Evolutionary conservation across 169 alveolate genomes (phyloP), one percentile per base, ranked within the genome.

Genomic region (Plasmodium gonderi): DNA sequence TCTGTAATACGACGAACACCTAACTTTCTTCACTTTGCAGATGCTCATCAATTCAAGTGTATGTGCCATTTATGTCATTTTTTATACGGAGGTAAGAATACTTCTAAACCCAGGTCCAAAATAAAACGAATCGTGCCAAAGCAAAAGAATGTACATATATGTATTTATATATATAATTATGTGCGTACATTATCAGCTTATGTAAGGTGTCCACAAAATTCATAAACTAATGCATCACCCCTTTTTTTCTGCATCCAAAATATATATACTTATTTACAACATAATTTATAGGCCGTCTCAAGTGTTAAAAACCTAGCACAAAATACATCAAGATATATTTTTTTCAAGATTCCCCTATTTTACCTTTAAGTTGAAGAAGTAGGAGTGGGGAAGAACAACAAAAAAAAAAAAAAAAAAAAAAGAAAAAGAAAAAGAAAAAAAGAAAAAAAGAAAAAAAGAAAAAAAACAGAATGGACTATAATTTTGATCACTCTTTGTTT

Each of bases 261-360:
- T 23, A 8, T 20, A 23, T 23, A 11, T 23, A 29, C 72, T 36
- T 36, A 4, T 60, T 60, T 6, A 36, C 40, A 60, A 60, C 38
- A 60, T 14, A 60, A 36, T 17, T 75, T 40, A 29, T 12, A 75
- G 81, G 36, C 64, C 40, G 45, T 23, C 68, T n/a, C 51, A 26
- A 75, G 29, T 40, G 64, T 75, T 75, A 75, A 75, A 75, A 23
- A 75, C 51, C 9, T 75, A 8, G 65, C 26, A 31, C 42, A 38
- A 49, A 40, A 75, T 31, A 45, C 81, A 11, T 75, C 68, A 23
- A 31, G 81, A 42, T 40, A 75, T 31, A 2, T 75, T 17, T 75
- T 75, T 14, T 75, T 75, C 64, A 75, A 75, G 81, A 7, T 75
- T n/a, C 81, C 81, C 81, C 81, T 75, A 7, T 75, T 36, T n/a